Base-by-base conservation (phyloP, 495 filamentous ascomycete species). In the Staphylotrichum longicolle region DNA sequence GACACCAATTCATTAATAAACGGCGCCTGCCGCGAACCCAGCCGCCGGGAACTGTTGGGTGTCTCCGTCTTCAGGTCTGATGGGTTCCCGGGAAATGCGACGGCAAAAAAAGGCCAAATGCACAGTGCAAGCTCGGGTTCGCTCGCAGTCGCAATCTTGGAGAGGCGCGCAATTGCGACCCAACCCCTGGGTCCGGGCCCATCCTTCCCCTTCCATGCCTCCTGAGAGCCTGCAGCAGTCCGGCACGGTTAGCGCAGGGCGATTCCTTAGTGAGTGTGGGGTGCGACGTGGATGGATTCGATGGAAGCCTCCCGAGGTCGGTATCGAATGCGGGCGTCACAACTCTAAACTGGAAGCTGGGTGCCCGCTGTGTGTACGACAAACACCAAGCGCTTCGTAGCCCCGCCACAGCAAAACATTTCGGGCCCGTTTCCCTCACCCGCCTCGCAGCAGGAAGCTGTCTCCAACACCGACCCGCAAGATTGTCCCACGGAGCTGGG, bases 181-280 rank as follows among this genome's bases (percentile, higher is more conserved):
- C 39, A 53, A 39, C 40, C 46, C 37, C 46, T 32, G 27, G 44
- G 50, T 3, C 33, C n/a, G 7, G 7, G 5, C 50, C 50, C 5
- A 7, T 40, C 10, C 12, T 34, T 35, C 3, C 8, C 14, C 14
- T 0, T 33, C 37, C 35, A 44, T 5, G 35, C 57, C 63, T 61
- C 57, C 63, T 57, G 58, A 54, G 27, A 14, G 42, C 47, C 27
- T 62, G 62, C 56, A 63, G 62, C 34, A 58, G 51, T 58, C 49
- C 44, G 49, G 20, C 40, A 35, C 47, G 10, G 54, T 51, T 63
- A 58, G 44, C 35, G 44, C 61, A 46, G 34, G 40, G n/a, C 41
- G 41, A 51, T 11, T 40, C 11, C 32, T 32, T 10, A 12, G 34
- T 10, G 8, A 27, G 27, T 35, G 48, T 51, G 48, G 48, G 48